Percentiles rank a stretch among this genome's conserved stretches.
Evolutionary conservation across 768 basidiomycete genomes (phyloP).

Genomic region (Lentinula edodes): DNA sequence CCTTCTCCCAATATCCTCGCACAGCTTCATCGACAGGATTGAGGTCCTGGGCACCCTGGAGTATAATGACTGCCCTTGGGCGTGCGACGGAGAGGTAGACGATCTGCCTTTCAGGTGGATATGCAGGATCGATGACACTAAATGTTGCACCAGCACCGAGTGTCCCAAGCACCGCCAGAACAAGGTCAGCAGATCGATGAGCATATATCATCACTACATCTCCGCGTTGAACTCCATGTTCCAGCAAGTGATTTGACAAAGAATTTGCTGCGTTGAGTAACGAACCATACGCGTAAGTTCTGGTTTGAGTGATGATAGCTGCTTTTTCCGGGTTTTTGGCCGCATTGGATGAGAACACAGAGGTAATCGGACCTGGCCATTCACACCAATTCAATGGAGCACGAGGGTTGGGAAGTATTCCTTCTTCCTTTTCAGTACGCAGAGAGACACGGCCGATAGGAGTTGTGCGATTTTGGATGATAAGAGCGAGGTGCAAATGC

Average conservation of each 20-base stretch:
- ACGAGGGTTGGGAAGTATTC: conserved; percentile 73
- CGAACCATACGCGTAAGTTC: conserved; percentile 69
- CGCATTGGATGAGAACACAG: conserved; percentile 90
- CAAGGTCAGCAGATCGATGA: conserved; percentile 91
- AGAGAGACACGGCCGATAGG: conserved; percentile 78
- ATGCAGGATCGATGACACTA: conserved; percentile 97
- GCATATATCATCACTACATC: conserved; percentile 99
- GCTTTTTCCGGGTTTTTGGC: conserved; percentile 69
- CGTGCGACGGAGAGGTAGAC: conserved; percentile 91
- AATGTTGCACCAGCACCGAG: conserved; percentile 96
- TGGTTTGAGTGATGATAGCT: conserved; percentile 72
- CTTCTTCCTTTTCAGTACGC: conserved; percentile 64
- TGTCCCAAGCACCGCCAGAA: conserved; percentile 94
- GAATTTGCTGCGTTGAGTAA: conserved; percentile 86
- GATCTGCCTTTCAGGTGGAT: conserved; percentile 88
- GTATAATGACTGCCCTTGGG: conserved; percentile 85
- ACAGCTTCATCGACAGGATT: conserved; percentile 54
- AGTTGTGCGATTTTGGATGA: conserved; percentile 59
- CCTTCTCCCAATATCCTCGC: conserved; percentile 71
- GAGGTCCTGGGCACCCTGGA: conserved; percentile 85
- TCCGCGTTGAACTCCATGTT: conserved; percentile 81
- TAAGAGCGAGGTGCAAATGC: conserved; percentile 66
- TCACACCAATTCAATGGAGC: conserved; percentile 95
- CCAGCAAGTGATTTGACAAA: conserved; percentile 83
- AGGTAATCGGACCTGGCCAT: conserved; percentile 95